These are phyloP conservation scores for Linnemannia elongata DNA, from an alignment of 192 early-diverging fungal species.

Conservation along the genomic window DNA sequence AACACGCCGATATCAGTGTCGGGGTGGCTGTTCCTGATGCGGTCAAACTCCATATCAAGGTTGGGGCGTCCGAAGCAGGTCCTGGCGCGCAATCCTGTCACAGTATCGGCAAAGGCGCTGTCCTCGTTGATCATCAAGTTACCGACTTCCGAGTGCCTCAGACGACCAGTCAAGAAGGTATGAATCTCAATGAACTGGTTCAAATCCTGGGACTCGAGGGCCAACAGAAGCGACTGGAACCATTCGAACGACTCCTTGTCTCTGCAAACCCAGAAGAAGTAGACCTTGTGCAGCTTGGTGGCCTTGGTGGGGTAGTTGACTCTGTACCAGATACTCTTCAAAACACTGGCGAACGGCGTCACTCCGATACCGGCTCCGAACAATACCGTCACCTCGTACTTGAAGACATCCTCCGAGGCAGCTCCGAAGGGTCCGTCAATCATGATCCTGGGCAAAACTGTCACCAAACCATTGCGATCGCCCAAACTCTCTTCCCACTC, in stretches of 20 bases:
- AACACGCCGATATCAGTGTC: conserved; percentile 81
- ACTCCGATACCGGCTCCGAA: conserved; percentile 89
- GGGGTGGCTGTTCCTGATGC: conserved; percentile 58
- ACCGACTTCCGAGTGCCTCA: conserved; percentile 73
- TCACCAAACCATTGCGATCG: conserved; percentile 48
- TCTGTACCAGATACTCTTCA: conserved; percentile 82
- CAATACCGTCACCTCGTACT: conserved; percentile 76
- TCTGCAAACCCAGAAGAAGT: conserved; percentile 85
- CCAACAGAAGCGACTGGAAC: conserved; percentile 83
- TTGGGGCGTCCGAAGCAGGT: conserved; percentile 66
- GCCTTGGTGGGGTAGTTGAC: conserved; percentile 68
- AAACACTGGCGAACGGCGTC: conserved; percentile 80
- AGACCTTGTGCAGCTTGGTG: conserved; percentile 73
- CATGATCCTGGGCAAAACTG: conserved; percentile 66
- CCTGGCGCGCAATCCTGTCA: conserved; percentile 61
- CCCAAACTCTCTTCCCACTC: conserved; percentile 54
- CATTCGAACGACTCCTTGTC: conserved; percentile 82
- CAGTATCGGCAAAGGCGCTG: conserved; percentile 59
- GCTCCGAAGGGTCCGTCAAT: conserved; percentile 83
- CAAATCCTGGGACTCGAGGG: conserved; percentile 73
- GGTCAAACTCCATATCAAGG: conserved; percentile 60
- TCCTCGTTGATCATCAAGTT: conserved; percentile 71
- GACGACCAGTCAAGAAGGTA: conserved; percentile 77
- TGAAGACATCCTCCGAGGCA: conserved; percentile 82
- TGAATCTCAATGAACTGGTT: conserved; percentile 75